Conservation (phyloP, 164 flowering plant genomes). For the Vitis cinerea region DNA sequence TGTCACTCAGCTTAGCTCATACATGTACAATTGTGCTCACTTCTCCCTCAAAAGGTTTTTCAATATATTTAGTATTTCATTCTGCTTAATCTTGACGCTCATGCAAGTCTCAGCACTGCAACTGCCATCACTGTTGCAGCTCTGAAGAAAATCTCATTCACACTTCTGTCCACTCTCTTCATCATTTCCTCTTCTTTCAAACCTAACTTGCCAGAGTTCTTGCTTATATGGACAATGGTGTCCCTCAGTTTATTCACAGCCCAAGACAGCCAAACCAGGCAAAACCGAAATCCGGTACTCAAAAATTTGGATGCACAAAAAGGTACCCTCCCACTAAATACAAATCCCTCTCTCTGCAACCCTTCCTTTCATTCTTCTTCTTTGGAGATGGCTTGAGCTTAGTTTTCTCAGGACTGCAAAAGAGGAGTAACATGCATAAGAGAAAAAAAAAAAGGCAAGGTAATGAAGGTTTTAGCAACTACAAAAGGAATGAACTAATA, state of each 20-base stretch:
- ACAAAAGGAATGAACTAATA: too few species aligned
- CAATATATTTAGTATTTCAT: not conserved
- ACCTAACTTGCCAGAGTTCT: slow-evolving; percentile 36
- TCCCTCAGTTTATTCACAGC: slow-evolving; percentile 68
- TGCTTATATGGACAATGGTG: slow-evolving; percentile 42
- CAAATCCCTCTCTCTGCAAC: slow-evolving; percentile 46
- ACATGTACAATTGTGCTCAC: not conserved
- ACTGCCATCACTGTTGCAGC: slow-evolving; percentile 64
- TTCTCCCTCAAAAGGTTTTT: not conserved
- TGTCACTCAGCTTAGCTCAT: not conserved
- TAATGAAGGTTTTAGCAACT: too few species aligned
- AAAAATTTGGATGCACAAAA: slow-evolving; percentile 54
- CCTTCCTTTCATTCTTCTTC: slow-evolving; percentile 45
- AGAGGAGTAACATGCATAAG: not conserved
- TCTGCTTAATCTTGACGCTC: slow-evolving; percentile 15
- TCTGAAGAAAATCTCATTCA: slow-evolving; percentile 66
- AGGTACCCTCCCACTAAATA: slow-evolving; percentile 49
- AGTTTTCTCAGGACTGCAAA: slow-evolving; percentile 52
- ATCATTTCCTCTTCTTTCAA: slow-evolving; percentile 57
- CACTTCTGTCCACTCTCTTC: slow-evolving; percentile 45
- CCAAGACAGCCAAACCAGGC: slow-evolving; percentile 83
- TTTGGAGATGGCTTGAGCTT: slow-evolving; percentile 45
- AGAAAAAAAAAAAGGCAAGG: not conserved
- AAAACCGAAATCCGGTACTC: slow-evolving; percentile 67
- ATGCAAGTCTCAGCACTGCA: slow-evolving; percentile 53